Evolutionary conservation across 352 stramenopile species (phyloP).

Genomic region (Globisporangium okanoganense): DNA sequence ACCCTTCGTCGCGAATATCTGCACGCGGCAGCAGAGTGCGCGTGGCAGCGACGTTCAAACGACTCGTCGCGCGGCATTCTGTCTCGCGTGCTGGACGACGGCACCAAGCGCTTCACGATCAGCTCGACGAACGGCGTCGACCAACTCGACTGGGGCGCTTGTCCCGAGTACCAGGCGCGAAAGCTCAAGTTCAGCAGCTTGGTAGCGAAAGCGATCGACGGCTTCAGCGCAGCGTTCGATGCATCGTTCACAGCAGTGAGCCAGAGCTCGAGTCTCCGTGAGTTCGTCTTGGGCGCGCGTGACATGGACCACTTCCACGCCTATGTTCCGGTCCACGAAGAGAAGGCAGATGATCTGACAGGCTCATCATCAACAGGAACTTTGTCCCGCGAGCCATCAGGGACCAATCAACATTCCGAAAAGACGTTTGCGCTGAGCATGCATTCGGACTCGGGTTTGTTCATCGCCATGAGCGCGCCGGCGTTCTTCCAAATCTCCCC

Average conservation of each 20-base stretch:
- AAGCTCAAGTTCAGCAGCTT: slow-evolving; percentile 16
- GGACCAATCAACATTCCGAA: background rate
- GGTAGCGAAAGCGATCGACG: slow-evolving; percentile 7
- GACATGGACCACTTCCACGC: slow-evolving; percentile 25
- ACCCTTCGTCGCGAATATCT: slow-evolving; percentile 11
- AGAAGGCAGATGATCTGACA: background rate
- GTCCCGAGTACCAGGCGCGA: slow-evolving; percentile 13
- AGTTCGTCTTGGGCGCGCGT: slow-evolving; percentile 6
- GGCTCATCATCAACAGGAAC: background rate
- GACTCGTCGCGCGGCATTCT: slow-evolving; percentile 6
- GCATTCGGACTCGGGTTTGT: slow-evolving; percentile 21
- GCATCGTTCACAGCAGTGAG: background rate
- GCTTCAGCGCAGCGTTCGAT: slow-evolving; percentile 14
- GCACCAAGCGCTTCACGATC: slow-evolving; percentile 20
- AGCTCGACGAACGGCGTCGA: slow-evolving; percentile 13
- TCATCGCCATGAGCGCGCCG: slow-evolving; percentile 21
- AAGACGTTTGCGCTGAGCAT: slow-evolving; percentile 13
- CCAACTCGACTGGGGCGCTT: background rate
- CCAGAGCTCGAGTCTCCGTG: slow-evolving; percentile 1
- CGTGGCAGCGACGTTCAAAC: background rate
- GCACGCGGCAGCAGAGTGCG: slow-evolving; percentile 8
- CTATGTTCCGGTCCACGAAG: slow-evolving; percentile 8
- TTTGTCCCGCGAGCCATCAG: background rate
- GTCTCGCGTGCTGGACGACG: slow-evolving; percentile 14
- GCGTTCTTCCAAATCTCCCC: slow-evolving; percentile 14